Evolutionary conservation across 2,329 filamentous ascomycete species (phyloP), one percentile per base, ranked within the genome.

Genomic region (Sarocladiaceae sp.): DNA sequence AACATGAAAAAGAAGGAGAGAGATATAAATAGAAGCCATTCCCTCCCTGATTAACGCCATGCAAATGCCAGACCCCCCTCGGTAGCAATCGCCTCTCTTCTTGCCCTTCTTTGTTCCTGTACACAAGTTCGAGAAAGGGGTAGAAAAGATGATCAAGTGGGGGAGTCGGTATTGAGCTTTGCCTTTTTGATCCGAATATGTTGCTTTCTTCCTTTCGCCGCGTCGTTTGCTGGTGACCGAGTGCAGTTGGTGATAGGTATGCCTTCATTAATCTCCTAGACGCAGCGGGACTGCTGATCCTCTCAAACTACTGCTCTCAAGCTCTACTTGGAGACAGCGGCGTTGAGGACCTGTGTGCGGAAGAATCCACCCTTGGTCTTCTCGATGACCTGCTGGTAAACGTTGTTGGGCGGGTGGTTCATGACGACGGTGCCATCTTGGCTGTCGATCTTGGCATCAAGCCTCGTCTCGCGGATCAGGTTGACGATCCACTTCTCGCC

Each of bases 401-500:
- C 91, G 52, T 89, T 95, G 73, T 94, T 93, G 50, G 93, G 91
- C 43, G 91, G 93, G 72, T 98, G 93, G 75, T 98, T 97, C 91
- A 98, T 98, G 56, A 97, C 82, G 44, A 98, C 93, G 45, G 93
- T 97, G 61, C 93, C 93, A 70, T 95, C 88, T 74, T 97, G 88
- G 73, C 95, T 96, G 72, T 98, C 93, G 63, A 97, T 97, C 81
- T 98, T 98, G 59, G 93, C 93, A 62, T 98, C 93, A 51, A 98
- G 86, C 51, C 90, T 81, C 19, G 93, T 98, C 70, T 98, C 93
- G 52, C 93, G 85, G 69, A 98, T 98, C 52, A 98, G 78, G 74
- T 98, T 98, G 58, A 98, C 93, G 60, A 98, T 98, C 93, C 93
- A 98, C 76, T 98, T 98, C 81, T 98, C 93, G 58, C 93, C 93